Evolutionary conservation across 164 flowering plant species (phyloP).

Genomic region (Piper longum): DNA sequence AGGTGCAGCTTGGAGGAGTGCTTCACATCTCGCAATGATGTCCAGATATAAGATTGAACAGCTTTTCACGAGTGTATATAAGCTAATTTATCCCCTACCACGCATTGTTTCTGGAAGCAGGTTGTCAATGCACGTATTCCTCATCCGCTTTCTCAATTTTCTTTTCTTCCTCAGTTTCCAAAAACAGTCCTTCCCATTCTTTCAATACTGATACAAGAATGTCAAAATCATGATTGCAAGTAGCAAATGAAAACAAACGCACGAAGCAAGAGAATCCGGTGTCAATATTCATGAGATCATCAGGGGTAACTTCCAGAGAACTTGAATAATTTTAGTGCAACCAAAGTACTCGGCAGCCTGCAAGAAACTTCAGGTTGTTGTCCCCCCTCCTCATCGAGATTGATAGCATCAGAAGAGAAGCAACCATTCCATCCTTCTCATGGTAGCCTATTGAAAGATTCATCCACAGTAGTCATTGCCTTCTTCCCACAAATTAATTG

Average conservation of each 20-base stretch:
- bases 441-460: slow-evolving; percentile 33
- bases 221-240: slow-evolving; percentile 29
- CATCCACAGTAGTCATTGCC: slow-evolving; percentile 26
- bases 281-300: slow-evolving; percentile 47
- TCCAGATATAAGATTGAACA: no score
- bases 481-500: slow-evolving; percentile 48
- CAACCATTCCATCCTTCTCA: slow-evolving; percentile 90
- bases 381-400: slow-evolving; percentile 13
- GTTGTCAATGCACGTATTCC: not conserved
- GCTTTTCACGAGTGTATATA: no score
- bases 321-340: slow-evolving; percentile 78
- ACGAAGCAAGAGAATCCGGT: slow-evolving; percentile 60
- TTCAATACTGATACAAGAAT: slow-evolving; percentile 41
- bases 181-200: slow-evolving; percentile 80
- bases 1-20: no score
- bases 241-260: slow-evolving; percentile 33
- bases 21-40: no score
- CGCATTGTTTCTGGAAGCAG: no score
- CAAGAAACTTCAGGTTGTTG: slow-evolving; percentile 31
- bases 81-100: no score
- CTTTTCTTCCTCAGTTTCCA: slow-evolving; percentile 10
- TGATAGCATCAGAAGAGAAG: slow-evolving; percentile 16
- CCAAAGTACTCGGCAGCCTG: slow-evolving; percentile 53
- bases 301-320: slow-evolving; percentile 45
- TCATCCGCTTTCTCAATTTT: slow-evolving; percentile 24